Conservation (phyloP, 2,329 filamentous ascomycete species). For the Rhynchosporium agropyri region DNA sequence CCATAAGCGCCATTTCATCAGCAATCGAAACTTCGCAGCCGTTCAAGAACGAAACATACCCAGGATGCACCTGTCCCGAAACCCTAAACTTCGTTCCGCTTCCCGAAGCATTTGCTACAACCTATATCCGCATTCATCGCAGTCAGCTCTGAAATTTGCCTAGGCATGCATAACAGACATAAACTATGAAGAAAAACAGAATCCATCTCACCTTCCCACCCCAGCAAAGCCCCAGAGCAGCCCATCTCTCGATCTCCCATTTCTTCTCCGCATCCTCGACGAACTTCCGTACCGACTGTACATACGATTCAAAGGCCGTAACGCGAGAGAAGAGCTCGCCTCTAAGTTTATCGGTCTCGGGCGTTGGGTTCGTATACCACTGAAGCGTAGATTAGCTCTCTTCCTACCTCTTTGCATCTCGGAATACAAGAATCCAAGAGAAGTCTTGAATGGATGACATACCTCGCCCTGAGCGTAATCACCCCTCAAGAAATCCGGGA, state of each 20-base stretch:
- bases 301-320: conserved; percentile 16
- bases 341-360: conserved; percentile 53
- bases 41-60: conserved; percentile 16
- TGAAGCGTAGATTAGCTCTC: neutral
- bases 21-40: neutral
- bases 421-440: conserved; percentile 39
- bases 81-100: conserved; percentile 31
- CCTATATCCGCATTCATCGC: conserved; percentile 14
- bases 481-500: conserved; percentile 88
- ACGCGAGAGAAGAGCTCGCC: conserved; percentile 22
- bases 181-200: neutral
- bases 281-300: conserved; percentile 39
- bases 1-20: neutral
- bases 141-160: neutral
- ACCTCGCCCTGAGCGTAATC: conserved; percentile 44
- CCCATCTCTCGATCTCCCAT: conserved; percentile 55
- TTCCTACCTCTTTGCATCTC: neutral
- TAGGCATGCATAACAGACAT: too few species aligned
- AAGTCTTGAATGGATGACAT: conserved; percentile 42
- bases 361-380: conserved; percentile 61
- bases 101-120: conserved; percentile 30
- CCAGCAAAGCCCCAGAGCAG: conserved; percentile 37
- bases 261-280: conserved; percentile 44
- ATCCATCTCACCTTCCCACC: conserved; percentile 36
- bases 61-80: conserved; percentile 38